These are phyloP conservation scores for Corinectria fuckeliana DNA, from an alignment of 2,329 filamentous ascomycete genomes.

Conservation along the genomic window DNA sequence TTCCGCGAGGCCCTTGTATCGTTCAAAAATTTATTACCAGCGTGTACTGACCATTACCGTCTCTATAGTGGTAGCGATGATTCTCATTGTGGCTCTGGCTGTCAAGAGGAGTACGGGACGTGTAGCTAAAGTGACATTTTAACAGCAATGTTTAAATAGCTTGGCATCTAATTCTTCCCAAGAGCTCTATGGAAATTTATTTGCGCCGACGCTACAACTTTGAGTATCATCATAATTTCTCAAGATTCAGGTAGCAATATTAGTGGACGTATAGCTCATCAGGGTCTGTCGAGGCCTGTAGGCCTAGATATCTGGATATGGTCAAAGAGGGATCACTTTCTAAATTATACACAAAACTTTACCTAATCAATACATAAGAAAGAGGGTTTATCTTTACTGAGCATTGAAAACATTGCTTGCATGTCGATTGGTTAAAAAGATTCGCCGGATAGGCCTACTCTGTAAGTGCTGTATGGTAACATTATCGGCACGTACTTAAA, in stretches of 20 bases:
- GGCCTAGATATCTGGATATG: neutral
- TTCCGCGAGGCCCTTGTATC: neutral
- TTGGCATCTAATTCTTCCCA: neutral
- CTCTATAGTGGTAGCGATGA: neutral
- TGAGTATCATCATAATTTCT: too few species aligned
- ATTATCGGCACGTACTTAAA: too few species aligned
- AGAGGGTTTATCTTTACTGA: neutral
- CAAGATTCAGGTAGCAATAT: neutral
- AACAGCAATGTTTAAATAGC: neutral
- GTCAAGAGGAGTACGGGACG: conserved; percentile 41
- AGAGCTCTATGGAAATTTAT: neutral
- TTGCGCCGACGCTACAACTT: too few species aligned
- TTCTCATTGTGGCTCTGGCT: conserved; percentile 41
- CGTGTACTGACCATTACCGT: conserved; percentile 6
- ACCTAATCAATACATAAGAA: neutral
- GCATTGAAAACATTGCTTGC: neutral
- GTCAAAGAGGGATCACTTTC: neutral
- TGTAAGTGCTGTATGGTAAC: too few species aligned
- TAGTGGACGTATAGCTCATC: neutral
- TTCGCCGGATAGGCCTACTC: too few species aligned
- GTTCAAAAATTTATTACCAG: neutral
- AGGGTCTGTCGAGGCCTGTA: neutral
- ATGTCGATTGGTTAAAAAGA: too few species aligned
- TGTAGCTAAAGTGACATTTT: conserved; percentile 32
- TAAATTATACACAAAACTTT: neutral